A percentile compares a stretch with the other conserved stretches of the same genome.
These are phyloP conservation scores for Pyrrhoderma noxium DNA, from an alignment of 1,284 basidiomycete species.

Conservation along the genomic window DNA sequence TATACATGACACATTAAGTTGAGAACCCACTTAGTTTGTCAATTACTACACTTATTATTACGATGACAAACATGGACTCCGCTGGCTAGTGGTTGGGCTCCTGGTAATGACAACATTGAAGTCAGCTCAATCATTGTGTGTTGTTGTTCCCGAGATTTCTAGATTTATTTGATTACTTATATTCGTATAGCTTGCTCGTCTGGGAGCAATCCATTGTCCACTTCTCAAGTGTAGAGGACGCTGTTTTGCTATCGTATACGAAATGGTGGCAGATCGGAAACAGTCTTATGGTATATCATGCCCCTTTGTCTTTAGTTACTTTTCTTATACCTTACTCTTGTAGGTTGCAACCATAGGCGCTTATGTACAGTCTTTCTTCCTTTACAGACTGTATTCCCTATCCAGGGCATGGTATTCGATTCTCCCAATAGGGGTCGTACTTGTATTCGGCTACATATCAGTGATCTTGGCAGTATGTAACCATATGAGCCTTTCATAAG, in stretches of 20 bases:
- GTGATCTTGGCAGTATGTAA: constrained; percentile 25
- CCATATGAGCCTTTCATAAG: not conserved
- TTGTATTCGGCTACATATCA: constrained; percentile 26
- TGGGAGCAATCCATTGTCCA: constrained; percentile 28
- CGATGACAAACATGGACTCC: constrained; percentile 25
- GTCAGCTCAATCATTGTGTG: constrained; percentile 28
- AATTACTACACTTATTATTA: constrained; percentile 25
- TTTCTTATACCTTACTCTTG: not conserved
- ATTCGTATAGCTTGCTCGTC: constrained; percentile 23
- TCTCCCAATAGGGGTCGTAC: constrained; percentile 21
- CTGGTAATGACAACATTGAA: constrained; percentile 27
- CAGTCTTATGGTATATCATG: constrained; percentile 24
- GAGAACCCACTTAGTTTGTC: constrained; percentile 22
- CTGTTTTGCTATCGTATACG: constrained; percentile 27
- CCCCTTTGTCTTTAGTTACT: too few relatives aligned
- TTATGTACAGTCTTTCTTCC: constrained; percentile 29
- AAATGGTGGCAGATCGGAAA: constrained; percentile 30
- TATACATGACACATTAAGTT: not conserved
- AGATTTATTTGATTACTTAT: too few relatives aligned
- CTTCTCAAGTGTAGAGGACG: constrained; percentile 27
- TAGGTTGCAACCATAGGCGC: constrained; percentile 29
- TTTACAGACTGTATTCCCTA: constrained; percentile 26
- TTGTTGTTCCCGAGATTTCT: not conserved
- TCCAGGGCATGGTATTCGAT: constrained; percentile 23
- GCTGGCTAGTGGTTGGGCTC: constrained; percentile 24